Percentiles rank a stretch among this genome's conserved stretches.
phyloP scores from a whole-genome alignment of 2,329 filamentous ascomycete species.

The Ophiostoma himal-ulmi region DNA sequence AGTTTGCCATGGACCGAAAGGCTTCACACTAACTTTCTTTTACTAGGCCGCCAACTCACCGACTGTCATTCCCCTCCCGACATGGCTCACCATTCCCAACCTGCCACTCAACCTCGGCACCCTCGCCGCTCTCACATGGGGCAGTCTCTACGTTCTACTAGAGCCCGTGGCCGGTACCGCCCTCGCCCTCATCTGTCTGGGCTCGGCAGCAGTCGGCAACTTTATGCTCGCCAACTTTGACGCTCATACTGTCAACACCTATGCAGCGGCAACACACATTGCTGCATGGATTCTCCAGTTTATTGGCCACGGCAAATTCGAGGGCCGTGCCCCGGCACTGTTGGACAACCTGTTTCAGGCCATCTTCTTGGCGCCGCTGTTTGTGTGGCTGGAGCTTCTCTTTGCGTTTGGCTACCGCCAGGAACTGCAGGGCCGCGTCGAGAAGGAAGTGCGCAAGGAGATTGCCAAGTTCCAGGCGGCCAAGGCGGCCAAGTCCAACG shows the following conservation, averaged over 20 bases:
- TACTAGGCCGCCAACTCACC: constrained; percentile 56
- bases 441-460: constrained; percentile 68
- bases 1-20: background rate
- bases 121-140: constrained; percentile 61
- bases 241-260: constrained; percentile 50
- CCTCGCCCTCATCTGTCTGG: constrained; percentile 70
- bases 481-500: constrained; percentile 37
- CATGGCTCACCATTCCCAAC: constrained; percentile 61
- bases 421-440: constrained; percentile 75
- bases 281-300: constrained; percentile 85
- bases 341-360: constrained; percentile 90
- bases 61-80: constrained; percentile 58
- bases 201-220: constrained; percentile 67
- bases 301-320: constrained; percentile 81
- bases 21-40: constrained; percentile 4
- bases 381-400: constrained; percentile 92
- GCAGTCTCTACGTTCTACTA: constrained; percentile 78
- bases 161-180: constrained; percentile 85
- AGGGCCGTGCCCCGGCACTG: constrained; percentile 79
- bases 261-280: constrained; percentile 55
- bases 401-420: constrained; percentile 87
- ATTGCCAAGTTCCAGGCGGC: constrained; percentile 65
- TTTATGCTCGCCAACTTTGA: constrained; percentile 58
- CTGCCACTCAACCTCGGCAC: constrained; percentile 62
- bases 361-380: constrained; percentile 86